A percentile compares a stretch with the other conserved stretches of the same genome.
phyloP scores from a whole-genome alignment of 345 rosid species.

The Gossypium arboreum region DNA sequence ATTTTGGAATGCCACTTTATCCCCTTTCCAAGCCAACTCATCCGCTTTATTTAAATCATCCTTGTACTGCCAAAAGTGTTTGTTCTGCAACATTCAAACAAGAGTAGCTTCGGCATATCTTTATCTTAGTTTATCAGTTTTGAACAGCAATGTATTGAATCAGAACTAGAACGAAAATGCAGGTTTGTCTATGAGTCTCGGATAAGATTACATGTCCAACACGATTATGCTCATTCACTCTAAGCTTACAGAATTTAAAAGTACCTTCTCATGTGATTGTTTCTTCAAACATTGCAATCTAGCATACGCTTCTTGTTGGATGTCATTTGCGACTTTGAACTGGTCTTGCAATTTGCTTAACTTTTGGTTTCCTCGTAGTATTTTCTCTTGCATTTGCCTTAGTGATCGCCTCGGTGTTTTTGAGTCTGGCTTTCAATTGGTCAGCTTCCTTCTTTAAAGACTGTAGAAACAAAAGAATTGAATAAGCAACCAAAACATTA shows the following conservation, averaged over 20 bases:
- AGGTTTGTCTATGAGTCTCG: background rate
- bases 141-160: background rate
- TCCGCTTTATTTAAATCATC: constrained; percentile 53
- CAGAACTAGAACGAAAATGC: background rate
- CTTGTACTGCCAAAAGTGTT: constrained; percentile 38
- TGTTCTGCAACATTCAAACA: constrained; percentile 43
- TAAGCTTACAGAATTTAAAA: background rate
- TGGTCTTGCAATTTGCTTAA: background rate
- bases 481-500: background rate
- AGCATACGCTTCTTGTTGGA: constrained; percentile 38
- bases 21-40: constrained; percentile 47
- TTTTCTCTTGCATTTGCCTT: background rate
- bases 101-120: background rate
- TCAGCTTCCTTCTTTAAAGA: constrained; percentile 2
- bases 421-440: background rate
- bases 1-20: background rate
- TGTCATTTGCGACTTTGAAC: background rate
- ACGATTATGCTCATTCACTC: background rate
- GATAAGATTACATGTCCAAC: background rate
- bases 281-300: constrained; percentile 49
- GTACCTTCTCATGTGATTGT: constrained; percentile 61
- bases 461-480: background rate
- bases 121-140: background rate
- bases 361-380: background rate
- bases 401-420: background rate